Conservation (phyloP, 495 filamentous ascomycete species). For the Thozetella sp. region DNA sequence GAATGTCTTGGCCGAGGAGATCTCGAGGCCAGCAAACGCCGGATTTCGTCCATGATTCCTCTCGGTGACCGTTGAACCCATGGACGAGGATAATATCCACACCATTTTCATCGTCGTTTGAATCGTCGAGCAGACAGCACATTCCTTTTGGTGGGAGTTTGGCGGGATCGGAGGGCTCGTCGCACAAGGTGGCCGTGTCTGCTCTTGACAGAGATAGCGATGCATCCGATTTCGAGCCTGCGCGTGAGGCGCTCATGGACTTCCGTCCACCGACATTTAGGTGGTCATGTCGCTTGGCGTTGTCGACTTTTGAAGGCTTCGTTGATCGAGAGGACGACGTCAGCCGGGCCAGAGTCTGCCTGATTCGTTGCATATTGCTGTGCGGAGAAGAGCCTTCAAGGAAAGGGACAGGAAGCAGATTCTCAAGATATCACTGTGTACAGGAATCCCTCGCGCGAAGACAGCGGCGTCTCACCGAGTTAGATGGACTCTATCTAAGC, state of each 20-base stretch:
- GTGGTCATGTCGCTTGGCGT: not conserved
- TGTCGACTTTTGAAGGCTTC: not conserved
- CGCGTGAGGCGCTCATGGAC: conserved; percentile 11
- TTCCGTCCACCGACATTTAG: not conserved
- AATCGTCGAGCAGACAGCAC: conserved; percentile 22
- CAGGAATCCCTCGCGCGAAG: too few relatives aligned
- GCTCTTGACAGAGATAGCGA: conserved; percentile 21
- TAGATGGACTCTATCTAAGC: too few relatives aligned
- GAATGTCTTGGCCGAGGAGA: conserved; percentile 26
- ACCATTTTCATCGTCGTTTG: conserved; percentile 21
- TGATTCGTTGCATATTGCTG: conserved; percentile 31
- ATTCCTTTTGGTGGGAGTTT: conserved; percentile 12
- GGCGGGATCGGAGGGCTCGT: not conserved
- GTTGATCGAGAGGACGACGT: conserved; percentile 19
- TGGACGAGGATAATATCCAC: conserved; percentile 34
- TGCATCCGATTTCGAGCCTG: conserved; percentile 18
- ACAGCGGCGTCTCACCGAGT: too few relatives aligned
- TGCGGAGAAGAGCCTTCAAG: too few relatives aligned
- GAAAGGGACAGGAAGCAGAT: too few relatives aligned
- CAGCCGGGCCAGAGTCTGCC: conserved; percentile 30
- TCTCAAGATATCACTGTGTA: too few relatives aligned
- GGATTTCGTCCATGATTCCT: conserved; percentile 26
- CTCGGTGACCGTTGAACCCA: conserved; percentile 26
- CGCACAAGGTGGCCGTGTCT: not conserved
- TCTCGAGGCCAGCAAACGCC: conserved; percentile 32